Evolutionary conservation across 2,329 filamentous ascomycete species (phyloP), one percentile per base, ranked within the genome.

Genomic region (Sclerotinia borealis): DNA sequence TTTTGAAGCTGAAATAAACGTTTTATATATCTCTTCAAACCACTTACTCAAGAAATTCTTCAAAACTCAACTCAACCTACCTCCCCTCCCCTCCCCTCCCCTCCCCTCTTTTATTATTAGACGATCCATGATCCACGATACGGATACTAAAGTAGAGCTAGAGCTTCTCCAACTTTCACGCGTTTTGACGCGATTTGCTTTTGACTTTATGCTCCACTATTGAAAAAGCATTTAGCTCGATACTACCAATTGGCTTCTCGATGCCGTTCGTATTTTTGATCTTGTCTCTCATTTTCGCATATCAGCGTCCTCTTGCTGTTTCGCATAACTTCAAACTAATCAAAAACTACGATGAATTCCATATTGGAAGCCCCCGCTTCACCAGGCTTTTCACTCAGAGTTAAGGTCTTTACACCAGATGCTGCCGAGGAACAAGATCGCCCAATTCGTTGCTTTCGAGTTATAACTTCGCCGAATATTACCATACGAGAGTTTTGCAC

Each of bases 401-500:
- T 73, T 45, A 69, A 73, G 65, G 70, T 73, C 41, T 73, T 71
- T 61, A 59, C 68, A 64, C 66, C 67, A 39, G 67, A 60, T 54
- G 68, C 68, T 19, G 63, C 69, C 31, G 50, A 39, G 37, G 56
- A 61, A 15, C 59, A 25, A 8, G 70, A 72, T 61, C 68, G 68
- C 41, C 70, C 70, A 50, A 65, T 71, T 36, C 69, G 72, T 31
- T 70, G 66, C 50, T 74, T 73, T 61, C 67, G 72, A 19, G 72
- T 74, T 10, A 68, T 70, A 19, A 69, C 68, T 25, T 68, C 66
- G 17, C 70, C 71, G n/a, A 69, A 72, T 41, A 59, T 66, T n/a
- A 72, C 72, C 11, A 65, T 74, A 3, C 37, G 69, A 55, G 70
- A 74, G 31, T 73, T 74, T 63, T 74, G 72, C 59, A 43, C 65